Evolutionary conservation across 257 asterid species (phyloP), one percentile per base, ranked within the genome.

Genomic region (Leonotis leonurus): DNA sequence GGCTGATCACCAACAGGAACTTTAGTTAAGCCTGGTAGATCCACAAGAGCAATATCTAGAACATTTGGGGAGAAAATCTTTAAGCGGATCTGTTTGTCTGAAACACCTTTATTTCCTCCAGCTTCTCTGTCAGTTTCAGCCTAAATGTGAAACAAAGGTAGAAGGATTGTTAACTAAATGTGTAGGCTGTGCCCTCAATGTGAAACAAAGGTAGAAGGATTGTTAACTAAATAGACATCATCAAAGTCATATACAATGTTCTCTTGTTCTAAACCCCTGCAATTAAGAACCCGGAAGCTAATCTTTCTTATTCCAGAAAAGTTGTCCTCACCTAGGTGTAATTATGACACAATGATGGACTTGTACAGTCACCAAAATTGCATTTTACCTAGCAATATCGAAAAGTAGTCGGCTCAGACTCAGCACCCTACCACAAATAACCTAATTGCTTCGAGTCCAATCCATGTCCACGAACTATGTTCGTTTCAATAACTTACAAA

Each of bases 1-100:
- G 99, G 99, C 72, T 93, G 99, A 64, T 93, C 99, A 30, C 99
- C 99, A 62, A 93, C 97, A 41, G 99, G 95, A 45, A 87, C 96
- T 77, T 87, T 93, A 43, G 99, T 93, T 52, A 93, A 73, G 62
- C 99, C 99, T 3, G 99, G 99, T 71, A 93, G 82, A 78, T 93
- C 99, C 78, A 93, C 99, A 20, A 93, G 94, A 60, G 99, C 85
- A 54, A 93, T 93, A 74, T 89, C 96, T 60, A 93, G 94, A 70
- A 93, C 99, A 74, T 87, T 82, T 12, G 99, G 97, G 9, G 99
- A 93, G 78, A 78, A 89, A 65, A 93, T 93, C 79, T 89, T 93
- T 59, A 93, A 69, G 14, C 99, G 95, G 53, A 93, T 93, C 76
- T 87, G 94, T 66, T 80, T 93, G 85, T 93, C 99, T 13, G 96